Evolutionary conservation across 495 filamentous ascomycete species (phyloP), one percentile per base, ranked within the genome.

Genomic region (Penicillium arizonense): DNA sequence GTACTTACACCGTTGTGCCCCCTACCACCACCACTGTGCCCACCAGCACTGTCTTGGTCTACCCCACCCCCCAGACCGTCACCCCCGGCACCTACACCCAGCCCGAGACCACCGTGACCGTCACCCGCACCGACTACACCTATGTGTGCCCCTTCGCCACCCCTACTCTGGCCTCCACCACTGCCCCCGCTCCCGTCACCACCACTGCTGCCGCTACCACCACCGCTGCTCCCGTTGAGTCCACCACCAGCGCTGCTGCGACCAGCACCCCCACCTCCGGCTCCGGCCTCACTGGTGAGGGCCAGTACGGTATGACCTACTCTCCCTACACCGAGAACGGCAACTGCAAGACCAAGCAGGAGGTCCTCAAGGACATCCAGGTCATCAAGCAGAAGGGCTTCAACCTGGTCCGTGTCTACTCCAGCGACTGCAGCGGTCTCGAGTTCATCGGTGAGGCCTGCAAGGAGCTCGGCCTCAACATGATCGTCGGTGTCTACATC

Each of bases 261-360:
- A 49, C 51, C 38, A 53, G 50, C 52, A 38, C 57, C 48, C 37
- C 44, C 49, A 37, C 32, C 57, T 44, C 52, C 50, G 42, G 59
- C 48, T 18, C 50, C 38, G 58, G 55, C 47, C 6, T 47, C 32
- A 75, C 74, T 62, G 54, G 62, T 48, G 78, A 78, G 47, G 69
- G 79, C 70, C 79, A 84, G 65, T 96, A 88, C 86, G 89, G 87
- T 76, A 90, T 97, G 65, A 90, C 94, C 58, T 97, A 96, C 82
- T 91, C 90, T 36, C 90, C 92, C 16, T 97, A 91, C 77, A 75
- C 76, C 62, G 47, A 55, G 54, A 54, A 53, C 47, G 76, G 84
- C 61, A 58, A 64, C 13, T 97, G 93, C 87, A 91, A 90, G 85
- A 55, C 61, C 63, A 70, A 78, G 50, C 36, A 48, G 35, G 71